phyloP scores from a whole-genome alignment of 306 rosid genomes.

The Parietaria judaica region DNA sequence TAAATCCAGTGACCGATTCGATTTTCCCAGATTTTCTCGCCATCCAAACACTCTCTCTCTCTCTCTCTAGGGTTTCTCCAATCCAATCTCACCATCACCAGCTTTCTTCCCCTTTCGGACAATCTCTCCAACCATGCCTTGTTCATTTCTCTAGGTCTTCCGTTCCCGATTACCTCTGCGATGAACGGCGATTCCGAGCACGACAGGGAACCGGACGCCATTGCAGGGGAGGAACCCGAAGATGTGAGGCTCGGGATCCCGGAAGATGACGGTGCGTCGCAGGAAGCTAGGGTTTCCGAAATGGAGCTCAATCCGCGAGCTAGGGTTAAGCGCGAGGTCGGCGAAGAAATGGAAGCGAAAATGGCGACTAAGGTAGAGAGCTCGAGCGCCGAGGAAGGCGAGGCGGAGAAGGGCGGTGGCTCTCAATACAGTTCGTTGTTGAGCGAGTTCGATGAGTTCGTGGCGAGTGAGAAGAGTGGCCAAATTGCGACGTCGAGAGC shows the following conservation, averaged over 20 bases:
- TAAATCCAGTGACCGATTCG: constrained; percentile 4
- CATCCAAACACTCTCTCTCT: constrained; percentile 27
- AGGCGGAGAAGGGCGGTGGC: constrained; percentile 16
- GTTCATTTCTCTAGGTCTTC: constrained; percentile 27
- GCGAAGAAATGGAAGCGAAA: constrained; percentile 17
- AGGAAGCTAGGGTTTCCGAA: constrained; percentile 32
- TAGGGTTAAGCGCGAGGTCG: constrained; percentile 26
- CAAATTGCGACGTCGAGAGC: constrained; percentile 48
- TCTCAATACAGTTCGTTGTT: constrained; percentile 44
- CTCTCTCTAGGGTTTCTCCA: constrained; percentile 22
- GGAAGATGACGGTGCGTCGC: constrained; percentile 9
- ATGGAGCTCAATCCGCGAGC: constrained; percentile 35
- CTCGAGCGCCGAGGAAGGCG: constrained; percentile 22
- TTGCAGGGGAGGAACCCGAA: constrained; percentile 15
- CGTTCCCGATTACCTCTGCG: constrained; percentile 26
- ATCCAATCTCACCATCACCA: constrained; percentile 12
- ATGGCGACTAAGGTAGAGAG: constrained; percentile 16
- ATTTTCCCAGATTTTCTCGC: constrained; percentile 16
- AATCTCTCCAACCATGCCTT: constrained; percentile 6
- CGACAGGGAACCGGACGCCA: constrained; percentile 23
- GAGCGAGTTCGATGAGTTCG: constrained; percentile 69
- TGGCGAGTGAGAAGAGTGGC: constrained; percentile 58
- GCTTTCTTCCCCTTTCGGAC: constrained; percentile 1
- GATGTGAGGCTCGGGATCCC: constrained; percentile 19
- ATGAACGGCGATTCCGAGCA: constrained; percentile 46